These are phyloP conservation scores for Cucumis melo DNA, from an alignment of 306 rosid genomes.

Conservation along the genomic window DNA sequence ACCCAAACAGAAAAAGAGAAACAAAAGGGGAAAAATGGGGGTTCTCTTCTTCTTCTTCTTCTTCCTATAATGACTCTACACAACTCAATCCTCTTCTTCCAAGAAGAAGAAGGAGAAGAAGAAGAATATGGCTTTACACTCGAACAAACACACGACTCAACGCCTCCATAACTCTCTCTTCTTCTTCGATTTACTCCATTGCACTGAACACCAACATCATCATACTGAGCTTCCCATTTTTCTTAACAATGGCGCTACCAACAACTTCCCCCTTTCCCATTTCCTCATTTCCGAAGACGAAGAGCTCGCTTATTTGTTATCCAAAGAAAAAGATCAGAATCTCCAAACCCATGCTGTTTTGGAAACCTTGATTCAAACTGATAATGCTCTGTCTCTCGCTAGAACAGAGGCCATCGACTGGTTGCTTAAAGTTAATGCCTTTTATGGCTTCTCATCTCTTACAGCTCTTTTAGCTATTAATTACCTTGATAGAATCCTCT, in stretches of 20 bases:
- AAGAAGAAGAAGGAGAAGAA: not conserved
- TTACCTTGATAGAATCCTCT: constrained; percentile 59
- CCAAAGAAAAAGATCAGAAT: constrained; percentile 3
- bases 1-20: not conserved
- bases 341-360: not conserved
- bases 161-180: not conserved
- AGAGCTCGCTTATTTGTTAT: not conserved
- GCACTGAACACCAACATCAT: not conserved
- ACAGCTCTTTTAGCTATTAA: constrained; percentile 75
- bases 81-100: constrained; percentile 6
- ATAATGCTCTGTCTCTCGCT: constrained; percentile 9
- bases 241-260: not conserved
- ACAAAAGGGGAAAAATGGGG: not conserved
- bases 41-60: not conserved
- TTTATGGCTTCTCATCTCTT: constrained; percentile 58
- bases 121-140: constrained; percentile 11
- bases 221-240: not conserved
- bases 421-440: constrained; percentile 68
- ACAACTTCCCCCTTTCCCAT: not conserved
- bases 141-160: not conserved
- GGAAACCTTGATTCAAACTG: not conserved
- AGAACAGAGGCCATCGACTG: constrained; percentile 60
- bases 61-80: not conserved
- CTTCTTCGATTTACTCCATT: not conserved
- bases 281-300: not conserved